Evolutionary conservation across 768 basidiomycete genomes (phyloP).

Genomic region (Naganishia vishniacii): DNA sequence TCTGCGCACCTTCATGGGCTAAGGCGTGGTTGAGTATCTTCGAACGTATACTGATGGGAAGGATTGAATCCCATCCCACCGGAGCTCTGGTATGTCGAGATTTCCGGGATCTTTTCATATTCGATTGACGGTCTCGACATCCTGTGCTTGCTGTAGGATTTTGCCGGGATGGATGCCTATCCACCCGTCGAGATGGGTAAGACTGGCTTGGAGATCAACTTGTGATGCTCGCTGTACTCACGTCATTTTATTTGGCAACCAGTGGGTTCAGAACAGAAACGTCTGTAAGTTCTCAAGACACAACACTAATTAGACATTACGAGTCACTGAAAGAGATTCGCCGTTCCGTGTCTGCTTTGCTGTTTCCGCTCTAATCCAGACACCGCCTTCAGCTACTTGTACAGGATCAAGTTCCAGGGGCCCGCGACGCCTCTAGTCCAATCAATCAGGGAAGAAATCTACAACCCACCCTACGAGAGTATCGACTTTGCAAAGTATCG

Average conservation of each 20-base stretch:
- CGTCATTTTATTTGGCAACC: neutral
- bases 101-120: neutral
- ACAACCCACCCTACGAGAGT: constrained; percentile 68
- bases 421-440: constrained; percentile 60
- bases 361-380: constrained; percentile 53
- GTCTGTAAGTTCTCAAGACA: constrained; percentile 49
- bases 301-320: too few relatives aligned
- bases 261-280: constrained; percentile 93
- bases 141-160: constrained; percentile 55
- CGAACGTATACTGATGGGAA: constrained; percentile 93
- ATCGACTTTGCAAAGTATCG: constrained; percentile 89
- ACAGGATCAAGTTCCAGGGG: constrained; percentile 44
- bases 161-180: constrained; percentile 86
- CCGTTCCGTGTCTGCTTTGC: too few relatives aligned
- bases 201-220: constrained; percentile 2
- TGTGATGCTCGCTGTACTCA: neutral
- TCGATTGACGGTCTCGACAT: neutral
- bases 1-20: constrained; percentile 80
- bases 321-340: too few relatives aligned
- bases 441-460: constrained; percentile 76
- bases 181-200: constrained; percentile 75
- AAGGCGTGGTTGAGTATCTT: constrained; percentile 93
- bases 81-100: constrained; percentile 67
- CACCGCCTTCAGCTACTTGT: constrained; percentile 70
- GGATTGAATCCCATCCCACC: constrained; percentile 86